Evolutionary conservation across 2,329 filamentous ascomycete species (phyloP).

Genomic region (Purpureocillium lavendulum): DNA sequence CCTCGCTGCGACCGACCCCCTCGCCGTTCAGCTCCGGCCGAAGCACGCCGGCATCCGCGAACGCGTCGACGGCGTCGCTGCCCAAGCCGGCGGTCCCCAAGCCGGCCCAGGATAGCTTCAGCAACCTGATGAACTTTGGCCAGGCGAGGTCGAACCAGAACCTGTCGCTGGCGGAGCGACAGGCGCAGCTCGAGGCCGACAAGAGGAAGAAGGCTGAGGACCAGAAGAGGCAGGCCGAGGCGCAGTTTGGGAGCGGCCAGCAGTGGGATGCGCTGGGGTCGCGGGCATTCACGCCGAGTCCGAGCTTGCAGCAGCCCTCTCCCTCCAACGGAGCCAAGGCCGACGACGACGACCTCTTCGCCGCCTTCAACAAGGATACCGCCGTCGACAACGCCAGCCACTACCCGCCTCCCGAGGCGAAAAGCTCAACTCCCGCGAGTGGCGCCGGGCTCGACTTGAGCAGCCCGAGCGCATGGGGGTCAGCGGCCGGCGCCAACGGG

Average conservation of each 20-base stretch:
- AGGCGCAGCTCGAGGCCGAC: constrained; percentile 56
- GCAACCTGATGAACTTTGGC: constrained; percentile 59
- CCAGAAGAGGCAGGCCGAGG: constrained; percentile 60
- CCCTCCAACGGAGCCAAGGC: constrained; percentile 9
- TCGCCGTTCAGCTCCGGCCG: constrained; percentile 47
- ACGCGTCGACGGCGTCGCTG: constrained; percentile 32
- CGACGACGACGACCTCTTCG: constrained; percentile 57
- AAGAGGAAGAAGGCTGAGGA: constrained; percentile 68
- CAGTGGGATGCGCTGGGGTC: constrained; percentile 70
- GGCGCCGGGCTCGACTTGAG: constrained; percentile 40
- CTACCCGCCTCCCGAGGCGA: constrained; percentile 46
- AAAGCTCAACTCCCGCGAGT: constrained; percentile 36
- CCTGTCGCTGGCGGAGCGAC: constrained; percentile 70
- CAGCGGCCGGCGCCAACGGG: constrained; percentile 15
- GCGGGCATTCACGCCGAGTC: constrained; percentile 32
- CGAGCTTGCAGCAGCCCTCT: constrained; percentile 14
- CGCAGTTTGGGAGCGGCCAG: constrained; percentile 66
- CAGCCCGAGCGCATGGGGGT: constrained; percentile 44
- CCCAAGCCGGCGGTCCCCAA: constrained; percentile 39
- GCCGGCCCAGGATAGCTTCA: constrained; percentile 64
- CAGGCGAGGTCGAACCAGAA: constrained; percentile 55
- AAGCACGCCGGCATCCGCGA: constrained; percentile 47
- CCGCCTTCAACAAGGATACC: constrained; percentile 57
- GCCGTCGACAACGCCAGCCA: constrained; percentile 59
- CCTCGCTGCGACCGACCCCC: constrained; percentile 45